A percentile compares a stretch with the other conserved stretches of the same genome.
phyloP scores from a whole-genome alignment of 2,329 filamentous ascomycete genomes.

The Alternaria conjuncta region DNA sequence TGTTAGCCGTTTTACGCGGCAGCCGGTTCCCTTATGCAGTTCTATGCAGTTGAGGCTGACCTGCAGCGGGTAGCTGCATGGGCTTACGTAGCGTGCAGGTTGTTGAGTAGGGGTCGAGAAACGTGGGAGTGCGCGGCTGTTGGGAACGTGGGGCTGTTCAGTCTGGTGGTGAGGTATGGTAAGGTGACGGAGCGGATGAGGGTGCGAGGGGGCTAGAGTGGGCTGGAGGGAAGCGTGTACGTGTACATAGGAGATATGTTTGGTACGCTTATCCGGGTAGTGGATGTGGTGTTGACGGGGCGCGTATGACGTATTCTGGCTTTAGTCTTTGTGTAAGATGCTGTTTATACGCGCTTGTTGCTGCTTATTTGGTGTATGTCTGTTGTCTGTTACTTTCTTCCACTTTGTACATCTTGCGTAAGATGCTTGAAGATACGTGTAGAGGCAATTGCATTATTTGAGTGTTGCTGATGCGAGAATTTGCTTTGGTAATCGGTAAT shows the following conservation, averaged over 20 bases:
- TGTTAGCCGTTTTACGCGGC: background rate
- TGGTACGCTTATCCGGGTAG: background rate
- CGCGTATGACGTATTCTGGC: background rate
- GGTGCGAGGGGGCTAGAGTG: background rate
- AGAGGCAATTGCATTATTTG: background rate
- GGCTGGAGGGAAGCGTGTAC: background rate
- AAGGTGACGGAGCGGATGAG: background rate
- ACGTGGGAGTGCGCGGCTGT: no score
- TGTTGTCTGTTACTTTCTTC: background rate
- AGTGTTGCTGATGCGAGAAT: background rate
- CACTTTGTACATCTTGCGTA: background rate
- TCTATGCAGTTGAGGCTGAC: constrained; percentile 7
- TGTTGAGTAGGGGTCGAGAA: background rate
- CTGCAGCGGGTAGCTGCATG: constrained; percentile 15
- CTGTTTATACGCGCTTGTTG: background rate
- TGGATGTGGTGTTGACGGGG: background rate
- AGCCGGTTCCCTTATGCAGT: background rate
- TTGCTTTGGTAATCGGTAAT: background rate
- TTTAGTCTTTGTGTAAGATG: background rate
- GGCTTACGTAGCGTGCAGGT: background rate
- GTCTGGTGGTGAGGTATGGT: no score
- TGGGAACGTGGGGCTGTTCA: no score
- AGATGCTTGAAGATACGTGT: background rate
- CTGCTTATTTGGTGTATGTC: background rate
- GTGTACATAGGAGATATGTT: accelerated